phyloP scores from a whole-genome alignment of 345 rosid genomes.

The Linum lewisii region DNA sequence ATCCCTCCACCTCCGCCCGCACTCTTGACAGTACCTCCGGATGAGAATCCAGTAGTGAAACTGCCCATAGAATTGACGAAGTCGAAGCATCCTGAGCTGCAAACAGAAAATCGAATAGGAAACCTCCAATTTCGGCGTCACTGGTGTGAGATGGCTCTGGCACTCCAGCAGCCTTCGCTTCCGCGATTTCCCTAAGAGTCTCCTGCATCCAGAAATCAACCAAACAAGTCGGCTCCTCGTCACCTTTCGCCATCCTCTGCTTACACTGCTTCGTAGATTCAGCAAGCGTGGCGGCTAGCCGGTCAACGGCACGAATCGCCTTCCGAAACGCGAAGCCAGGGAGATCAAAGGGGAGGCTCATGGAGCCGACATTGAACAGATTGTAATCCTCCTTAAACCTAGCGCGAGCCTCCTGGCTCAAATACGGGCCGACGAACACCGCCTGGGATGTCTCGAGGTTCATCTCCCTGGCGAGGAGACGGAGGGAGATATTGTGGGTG shows the following conservation, averaged over 20 bases:
- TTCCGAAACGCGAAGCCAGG: conserved; percentile 61
- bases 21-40: conserved; percentile 53
- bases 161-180: conserved; percentile 22
- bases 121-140: conserved; percentile 50
- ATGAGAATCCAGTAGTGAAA: conserved; percentile 60
- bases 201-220: conserved; percentile 86
- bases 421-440: conserved; percentile 68
- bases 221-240: conserved; percentile 54
- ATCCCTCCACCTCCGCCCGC: conserved; percentile 46
- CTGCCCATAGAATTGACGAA: conserved; percentile 77
- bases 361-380: conserved; percentile 59
- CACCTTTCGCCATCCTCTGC: conserved; percentile 30
- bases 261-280: conserved; percentile 42
- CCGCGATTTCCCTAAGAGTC: conserved; percentile 26
- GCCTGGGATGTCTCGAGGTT: conserved; percentile 87
- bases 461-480: conserved; percentile 53
- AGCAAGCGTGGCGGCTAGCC: conserved; percentile 35
- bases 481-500: conserved; percentile 22
- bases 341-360: conserved; percentile 63
- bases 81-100: conserved; percentile 93
- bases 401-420: conserved; percentile 24
- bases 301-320: conserved; percentile 58
- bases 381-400: conserved; percentile 52
- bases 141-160: conserved; percentile 32
- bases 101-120: conserved; percentile 71